phyloP scores from a whole-genome alignment of 176 grass and related monocot genomes.

The Zizania latifolia region DNA sequence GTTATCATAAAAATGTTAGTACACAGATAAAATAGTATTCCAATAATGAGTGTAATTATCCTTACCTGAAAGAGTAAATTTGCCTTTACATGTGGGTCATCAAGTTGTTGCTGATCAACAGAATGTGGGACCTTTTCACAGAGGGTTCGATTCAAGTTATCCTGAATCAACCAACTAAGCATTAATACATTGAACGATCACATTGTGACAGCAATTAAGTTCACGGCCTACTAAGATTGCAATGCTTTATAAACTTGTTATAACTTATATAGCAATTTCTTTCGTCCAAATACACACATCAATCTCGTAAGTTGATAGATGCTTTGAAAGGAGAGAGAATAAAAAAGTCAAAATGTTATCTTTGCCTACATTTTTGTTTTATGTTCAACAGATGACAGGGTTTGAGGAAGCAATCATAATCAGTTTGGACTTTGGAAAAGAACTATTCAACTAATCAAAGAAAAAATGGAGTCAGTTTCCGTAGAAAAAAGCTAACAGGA shows the following conservation, averaged over 20 bases:
- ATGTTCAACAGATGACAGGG: neutral
- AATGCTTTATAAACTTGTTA: neutral
- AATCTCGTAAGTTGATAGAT: neutral
- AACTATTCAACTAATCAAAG: neutral
- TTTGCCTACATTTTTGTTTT: neutral
- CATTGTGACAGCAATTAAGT: neutral
- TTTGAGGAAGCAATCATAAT: constrained; percentile 6
- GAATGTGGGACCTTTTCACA: constrained; percentile 61
- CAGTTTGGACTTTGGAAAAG: neutral
- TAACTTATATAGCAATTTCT: neutral
- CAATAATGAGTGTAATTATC: constrained; percentile 19
- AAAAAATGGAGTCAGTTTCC: neutral
- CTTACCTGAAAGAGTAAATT: constrained; percentile 96
- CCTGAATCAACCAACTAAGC: constrained; percentile 51
- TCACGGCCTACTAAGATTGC: constrained; percentile 8
- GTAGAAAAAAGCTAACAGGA: neutral
- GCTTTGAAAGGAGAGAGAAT: neutral
- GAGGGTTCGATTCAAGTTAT: constrained; percentile 80
- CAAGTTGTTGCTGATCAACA: constrained; percentile 82
- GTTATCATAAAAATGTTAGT: neutral
- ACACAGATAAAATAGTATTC: neutral
- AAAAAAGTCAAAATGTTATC: neutral
- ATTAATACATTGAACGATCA: constrained; percentile 21
- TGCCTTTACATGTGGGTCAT: constrained; percentile 97
- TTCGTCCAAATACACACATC: neutral